These are phyloP conservation scores for Sisymbrium irio DNA, from an alignment of 345 rosid genomes.

Conservation along the genomic window DNA sequence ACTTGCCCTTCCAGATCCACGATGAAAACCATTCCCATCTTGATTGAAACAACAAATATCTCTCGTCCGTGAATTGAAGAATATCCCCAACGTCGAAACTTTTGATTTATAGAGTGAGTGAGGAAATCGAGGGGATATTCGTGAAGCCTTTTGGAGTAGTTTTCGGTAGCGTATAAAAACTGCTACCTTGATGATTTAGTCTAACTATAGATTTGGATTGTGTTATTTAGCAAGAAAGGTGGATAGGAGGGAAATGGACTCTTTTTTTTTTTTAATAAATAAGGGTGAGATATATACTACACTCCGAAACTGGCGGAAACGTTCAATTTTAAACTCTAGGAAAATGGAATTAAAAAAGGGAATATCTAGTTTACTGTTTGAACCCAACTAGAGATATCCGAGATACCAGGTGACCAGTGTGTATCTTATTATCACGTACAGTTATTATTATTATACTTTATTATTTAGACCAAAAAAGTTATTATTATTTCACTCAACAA, in stretches of 20 bases:
- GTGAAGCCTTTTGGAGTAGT: constrained; percentile 8
- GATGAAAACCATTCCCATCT: constrained; percentile 68
- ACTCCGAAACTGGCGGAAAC: too few relatives aligned
- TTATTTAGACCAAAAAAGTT: too few relatives aligned
- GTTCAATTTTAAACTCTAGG: too few relatives aligned
- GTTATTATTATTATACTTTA: too few relatives aligned
- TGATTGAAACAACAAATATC: neutral
- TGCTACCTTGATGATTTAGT: constrained; percentile 15
- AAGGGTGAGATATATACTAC: too few relatives aligned
- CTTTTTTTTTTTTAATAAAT: too few relatives aligned
- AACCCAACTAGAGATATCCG: too few relatives aligned
- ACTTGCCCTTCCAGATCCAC: constrained; percentile 49
- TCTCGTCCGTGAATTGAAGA: neutral
- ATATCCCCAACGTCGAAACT: neutral
- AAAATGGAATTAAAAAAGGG: too few relatives aligned
- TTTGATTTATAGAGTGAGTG: neutral
- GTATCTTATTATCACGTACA: too few relatives aligned
- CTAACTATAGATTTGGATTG: constrained; percentile 12
- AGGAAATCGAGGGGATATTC: constrained; percentile 10
- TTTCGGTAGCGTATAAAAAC: constrained; percentile 13
- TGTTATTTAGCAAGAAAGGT: constrained; percentile 12
- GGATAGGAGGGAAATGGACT: neutral
- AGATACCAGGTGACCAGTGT: too few relatives aligned
- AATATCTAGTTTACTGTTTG: too few relatives aligned
- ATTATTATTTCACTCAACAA: neutral